phyloP scores from a whole-genome alignment of 164 flowering plant genomes.

The Liriodendron chinense region DNA sequence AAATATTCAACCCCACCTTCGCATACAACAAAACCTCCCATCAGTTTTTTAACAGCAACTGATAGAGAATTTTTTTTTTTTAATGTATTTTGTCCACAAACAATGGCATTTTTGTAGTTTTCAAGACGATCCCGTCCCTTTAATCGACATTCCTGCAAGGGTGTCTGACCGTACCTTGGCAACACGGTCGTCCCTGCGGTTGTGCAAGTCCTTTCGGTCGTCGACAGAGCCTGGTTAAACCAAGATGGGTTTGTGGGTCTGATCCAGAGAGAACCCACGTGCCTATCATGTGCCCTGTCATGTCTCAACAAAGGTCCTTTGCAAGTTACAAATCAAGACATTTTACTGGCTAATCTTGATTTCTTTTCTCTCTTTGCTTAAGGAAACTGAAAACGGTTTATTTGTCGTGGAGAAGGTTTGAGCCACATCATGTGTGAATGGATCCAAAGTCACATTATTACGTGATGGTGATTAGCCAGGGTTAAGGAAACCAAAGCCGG shows the following conservation, averaged over 20 bases:
- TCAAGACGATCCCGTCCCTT: not conserved
- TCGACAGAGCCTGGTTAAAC: conserved; percentile 8
- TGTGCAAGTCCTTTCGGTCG: conserved; percentile 17
- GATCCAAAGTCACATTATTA: not conserved
- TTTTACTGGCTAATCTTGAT: not conserved
- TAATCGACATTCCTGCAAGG: conserved; percentile 9
- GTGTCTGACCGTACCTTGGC: conserved; percentile 13
- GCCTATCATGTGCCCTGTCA: not conserved
- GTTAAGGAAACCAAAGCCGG: not conserved
- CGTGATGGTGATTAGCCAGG: not conserved
- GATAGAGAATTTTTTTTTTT: not conserved
- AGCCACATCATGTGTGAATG: not conserved
- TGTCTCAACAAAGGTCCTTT: not conserved
- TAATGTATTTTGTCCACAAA: not conserved
- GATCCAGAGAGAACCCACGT: conserved; percentile 11
- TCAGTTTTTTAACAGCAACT: conserved; percentile 15
- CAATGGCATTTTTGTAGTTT: conserved; percentile 12
- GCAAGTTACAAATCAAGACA: conserved; percentile 6
- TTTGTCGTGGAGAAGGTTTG: not conserved
- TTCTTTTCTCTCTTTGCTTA: not conserved
- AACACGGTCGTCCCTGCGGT: conserved; percentile 3
- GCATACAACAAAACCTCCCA: conserved; percentile 1
- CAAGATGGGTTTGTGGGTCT: conserved; percentile 11
- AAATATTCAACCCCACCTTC: not conserved
- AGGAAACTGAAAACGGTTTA: conserved; percentile 2